Evolutionary conservation across 768 basidiomycete species (phyloP).

Genomic region (Harrya chromipes): DNA sequence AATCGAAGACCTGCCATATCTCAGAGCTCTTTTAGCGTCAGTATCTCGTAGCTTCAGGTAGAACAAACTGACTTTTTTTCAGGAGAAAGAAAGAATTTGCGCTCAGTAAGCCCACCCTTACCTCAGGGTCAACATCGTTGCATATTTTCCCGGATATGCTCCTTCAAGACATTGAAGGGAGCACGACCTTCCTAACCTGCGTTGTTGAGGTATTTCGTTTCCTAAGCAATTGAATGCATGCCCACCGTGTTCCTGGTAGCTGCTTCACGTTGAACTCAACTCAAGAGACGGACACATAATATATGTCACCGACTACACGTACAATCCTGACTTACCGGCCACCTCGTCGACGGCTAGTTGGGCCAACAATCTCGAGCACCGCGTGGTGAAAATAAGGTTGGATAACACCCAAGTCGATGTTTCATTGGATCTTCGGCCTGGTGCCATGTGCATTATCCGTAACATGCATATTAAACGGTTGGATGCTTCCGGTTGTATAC

Average conservation of each 20-base stretch:
- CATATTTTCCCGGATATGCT: conserved; percentile 41
- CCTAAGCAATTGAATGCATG: neutral
- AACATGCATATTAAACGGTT: conserved; percentile 46
- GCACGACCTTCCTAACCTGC: conserved; percentile 48
- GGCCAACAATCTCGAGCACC: conserved; percentile 45
- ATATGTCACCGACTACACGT: conserved; percentile 67
- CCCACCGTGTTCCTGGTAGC: conserved; percentile 31
- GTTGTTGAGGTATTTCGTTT: conserved; percentile 50
- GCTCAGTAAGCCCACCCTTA: conserved; percentile 19
- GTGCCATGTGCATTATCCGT: conserved; percentile 45
- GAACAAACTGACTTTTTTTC: conserved; percentile 1
- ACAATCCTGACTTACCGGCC: conserved; percentile 41
- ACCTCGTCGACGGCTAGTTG: conserved; percentile 32
- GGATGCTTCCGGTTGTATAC: conserved; percentile 7
- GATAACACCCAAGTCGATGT: conserved; percentile 45
- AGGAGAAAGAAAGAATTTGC: conserved; percentile 50
- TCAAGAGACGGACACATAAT: conserved; percentile 37
- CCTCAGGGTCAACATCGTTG: conserved; percentile 22
- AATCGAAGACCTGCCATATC: conserved; percentile 32
- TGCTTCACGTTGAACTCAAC: conserved; percentile 41
- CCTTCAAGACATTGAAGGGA: conserved; percentile 45
- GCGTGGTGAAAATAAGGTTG: conserved; percentile 50
- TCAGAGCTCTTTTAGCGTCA: conserved; percentile 53
- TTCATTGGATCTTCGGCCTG: conserved; percentile 37
- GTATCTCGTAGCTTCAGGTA: conserved; percentile 19